Base-by-base conservation (phyloP, 2,329 filamentous ascomycete species). In the Botrytis elliptica region DNA sequence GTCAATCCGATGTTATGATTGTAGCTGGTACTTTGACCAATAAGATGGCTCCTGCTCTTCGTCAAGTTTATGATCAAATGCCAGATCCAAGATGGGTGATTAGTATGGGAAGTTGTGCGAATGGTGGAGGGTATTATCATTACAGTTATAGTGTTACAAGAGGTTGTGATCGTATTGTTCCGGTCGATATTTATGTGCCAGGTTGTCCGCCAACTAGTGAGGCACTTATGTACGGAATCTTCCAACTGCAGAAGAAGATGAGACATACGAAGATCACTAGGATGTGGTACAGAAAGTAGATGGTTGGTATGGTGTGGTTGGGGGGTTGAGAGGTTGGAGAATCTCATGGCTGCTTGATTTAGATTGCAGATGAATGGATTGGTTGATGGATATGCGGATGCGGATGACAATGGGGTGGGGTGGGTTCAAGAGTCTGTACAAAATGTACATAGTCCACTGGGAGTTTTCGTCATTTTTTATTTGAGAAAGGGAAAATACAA, bases 1-100 rank as follows among this genome's bases (percentile, higher is more conserved):
- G 93, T 77, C 93, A 97, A 83, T 93, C 93, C 75, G 94, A 97
- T 83, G 92, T 97, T 77, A 96, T 97, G 93, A 96, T 97, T 80
- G 94, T 97, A 36, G 94, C 94, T 40, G 94, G 94, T 74, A 97
- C 94, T 44, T 88, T 97, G 75, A 97, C 93, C 79, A 97, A 97
- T 87, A 97, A 97, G 87, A 97, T 97, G 94, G 94, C 93, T 1
- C 93, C 94, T 3, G 94, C 94, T 49, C 85, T 97, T 81, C 88
- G 94, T 83, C 93, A 96, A 84, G 92, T 97, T 75, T 97, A 97
- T 85, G 94, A 97, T 83, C 94, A 97, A 86, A 97, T 97, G 94
- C 93, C 94, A 44, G 94, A 97, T 46, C 94, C 94, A 29, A 88
- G 92, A 81, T 97, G 93, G 93, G 93, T 95, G 79, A 83, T 89